phyloP scores from a whole-genome alignment of 345 rosid genomes.

The Punica granatum region DNA sequence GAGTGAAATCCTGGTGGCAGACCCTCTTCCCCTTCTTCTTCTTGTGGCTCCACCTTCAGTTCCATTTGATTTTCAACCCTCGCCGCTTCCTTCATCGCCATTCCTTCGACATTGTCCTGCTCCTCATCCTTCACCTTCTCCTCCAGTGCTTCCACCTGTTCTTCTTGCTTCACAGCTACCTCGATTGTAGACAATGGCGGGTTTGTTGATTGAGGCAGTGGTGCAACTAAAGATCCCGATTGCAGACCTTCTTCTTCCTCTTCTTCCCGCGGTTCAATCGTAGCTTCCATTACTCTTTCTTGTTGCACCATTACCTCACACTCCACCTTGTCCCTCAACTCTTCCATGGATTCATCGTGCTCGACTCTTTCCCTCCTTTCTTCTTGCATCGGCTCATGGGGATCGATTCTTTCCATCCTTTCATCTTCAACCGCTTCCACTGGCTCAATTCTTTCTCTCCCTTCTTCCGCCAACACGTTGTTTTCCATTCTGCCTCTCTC shows the following conservation, averaged over 20 bases:
- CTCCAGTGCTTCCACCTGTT: background rate
- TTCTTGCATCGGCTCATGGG: background rate
- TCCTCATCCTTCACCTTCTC: slow-evolving; percentile 1
- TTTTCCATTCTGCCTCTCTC: background rate
- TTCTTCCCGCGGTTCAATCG: background rate
- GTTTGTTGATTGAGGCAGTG: background rate
- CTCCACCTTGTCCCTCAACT: background rate
- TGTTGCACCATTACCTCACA: background rate
- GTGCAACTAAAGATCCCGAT: background rate
- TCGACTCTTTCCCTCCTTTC: background rate
- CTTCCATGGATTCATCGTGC: background rate
- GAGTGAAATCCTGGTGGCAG: slow-evolving; percentile 29
- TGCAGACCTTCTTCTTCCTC: background rate
- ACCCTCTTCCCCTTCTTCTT: slow-evolving; percentile 17
- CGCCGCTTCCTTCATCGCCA: background rate
- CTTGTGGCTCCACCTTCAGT: slow-evolving; percentile 6
- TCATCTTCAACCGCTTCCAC: no score
- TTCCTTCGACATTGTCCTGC: background rate
- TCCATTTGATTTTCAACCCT: background rate
- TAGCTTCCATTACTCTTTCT: slow-evolving; percentile 5
- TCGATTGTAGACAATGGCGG: background rate
- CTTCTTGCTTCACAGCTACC: background rate
- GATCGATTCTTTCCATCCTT: background rate
- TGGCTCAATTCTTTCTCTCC: no score
- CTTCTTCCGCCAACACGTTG: background rate